Evolutionary conservation across 2,329 filamentous ascomycete genomes (phyloP), one percentile per base, ranked within the genome.

Genomic region (Aspergillus arachidicola): DNA sequence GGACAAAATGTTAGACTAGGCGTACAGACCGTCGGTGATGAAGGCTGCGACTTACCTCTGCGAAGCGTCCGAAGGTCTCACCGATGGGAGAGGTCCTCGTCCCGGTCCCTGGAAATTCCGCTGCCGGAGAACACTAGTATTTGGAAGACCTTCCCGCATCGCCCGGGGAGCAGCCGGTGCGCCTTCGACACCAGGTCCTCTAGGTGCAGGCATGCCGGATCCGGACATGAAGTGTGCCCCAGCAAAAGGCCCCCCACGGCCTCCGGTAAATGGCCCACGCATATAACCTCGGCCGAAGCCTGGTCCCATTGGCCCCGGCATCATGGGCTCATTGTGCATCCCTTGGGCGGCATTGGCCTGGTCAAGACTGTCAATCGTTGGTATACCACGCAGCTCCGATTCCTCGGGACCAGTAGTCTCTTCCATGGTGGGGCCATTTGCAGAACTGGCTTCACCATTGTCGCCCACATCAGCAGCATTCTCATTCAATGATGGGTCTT

Each of bases 161-260:
- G 95, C 95, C 79, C 95, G 94, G 55, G 95, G 95, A 11, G 94
- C 95, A 60, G 91, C 96, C 32, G 95, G 95, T 32, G 95, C 95
- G 80, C 86, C 86, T 73, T 82, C 82, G 58, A 88, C 85, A 43
- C 85, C 86, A 85, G 92, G 79, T 5, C 83, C 83, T 58, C 78
- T 78, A 7, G 82, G 77, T 64, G 79, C 73, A 61, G 69, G 63
- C 66, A 70, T 65, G 51, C 66, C 71, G 53, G 64, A 57, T 6
- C 74, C 75, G 55, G 75, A 65, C 68, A 72, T 71, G 38, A 70
- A 71, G 19, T 71, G 66, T 57, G 71, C 69, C 55, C 74, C 71
- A 64, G 70, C 69, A 60, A 71, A 75, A 7, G 69, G 71, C 41
- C 74, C 72, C 41, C 76, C 78, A 62, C 80, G 81, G 43, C 80